Evolutionary conservation across 129 eudicot genomes (phyloP).

Genomic region (Logfia minima): DNA sequence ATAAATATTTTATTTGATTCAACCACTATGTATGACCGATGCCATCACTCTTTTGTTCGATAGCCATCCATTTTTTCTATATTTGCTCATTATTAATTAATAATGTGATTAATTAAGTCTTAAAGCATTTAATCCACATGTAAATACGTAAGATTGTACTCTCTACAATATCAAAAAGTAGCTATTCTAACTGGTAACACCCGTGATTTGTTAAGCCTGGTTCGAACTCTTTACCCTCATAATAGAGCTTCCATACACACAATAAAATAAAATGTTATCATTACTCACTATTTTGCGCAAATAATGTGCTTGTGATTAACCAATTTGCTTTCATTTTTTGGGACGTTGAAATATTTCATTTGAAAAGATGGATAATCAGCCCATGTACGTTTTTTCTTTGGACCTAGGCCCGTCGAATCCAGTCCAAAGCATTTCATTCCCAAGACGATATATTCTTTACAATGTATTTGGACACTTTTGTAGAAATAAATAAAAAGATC

Average conservation of each 20-base stretch:
- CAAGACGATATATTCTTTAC: neutral
- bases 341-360: neutral
- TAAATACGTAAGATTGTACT: too few relatives aligned
- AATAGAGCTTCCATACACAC: too few relatives aligned
- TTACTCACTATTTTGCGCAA: too few relatives aligned
- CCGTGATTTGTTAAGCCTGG: too few relatives aligned
- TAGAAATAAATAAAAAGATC: too few relatives aligned
- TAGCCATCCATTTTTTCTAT: neutral
- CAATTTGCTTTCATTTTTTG: neutral
- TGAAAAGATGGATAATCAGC: neutral
- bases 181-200: too few relatives aligned
- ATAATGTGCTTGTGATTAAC: too few relatives aligned
- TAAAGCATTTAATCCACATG: too few relatives aligned
- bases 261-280: too few relatives aligned
- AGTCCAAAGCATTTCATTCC: neutral
- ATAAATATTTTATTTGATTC: neutral
- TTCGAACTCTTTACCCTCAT: too few relatives aligned
- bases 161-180: too few relatives aligned
- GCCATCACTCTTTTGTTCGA: neutral
- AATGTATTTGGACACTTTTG: too few relatives aligned
- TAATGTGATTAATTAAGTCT: neutral
- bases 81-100: neutral
- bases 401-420: neutral
- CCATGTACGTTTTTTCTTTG: neutral
- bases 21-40: slow-evolving; percentile 6